Evolutionary conservation across 345 rosid genomes (phyloP), one percentile per base, ranked within the genome.

Genomic region (Rhodomyrtus tomentosa): DNA sequence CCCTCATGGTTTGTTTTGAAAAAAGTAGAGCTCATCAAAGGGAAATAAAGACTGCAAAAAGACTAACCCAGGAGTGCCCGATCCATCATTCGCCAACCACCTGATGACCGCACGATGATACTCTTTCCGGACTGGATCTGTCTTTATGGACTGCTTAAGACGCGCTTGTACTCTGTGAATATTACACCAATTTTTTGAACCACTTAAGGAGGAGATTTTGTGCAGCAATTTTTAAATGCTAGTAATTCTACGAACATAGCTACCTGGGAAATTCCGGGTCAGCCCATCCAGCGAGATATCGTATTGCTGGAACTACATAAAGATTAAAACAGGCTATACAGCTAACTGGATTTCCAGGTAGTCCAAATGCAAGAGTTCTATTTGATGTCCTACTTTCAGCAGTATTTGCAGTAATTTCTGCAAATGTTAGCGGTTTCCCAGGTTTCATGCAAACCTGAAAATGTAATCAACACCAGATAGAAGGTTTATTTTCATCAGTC

Each of bases 261-360:
- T 85, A 97, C 99, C 99, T 97, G 88, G 85, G 55, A 86, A 90
- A 93, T 85, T 93, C 89, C 27, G 99, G 95, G 91, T 91, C 92
- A 86, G 83, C 86, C 98, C 99, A 95, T 93, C 99, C 98, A 51
- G 99, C 92, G 83, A 95, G 92, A 89, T 52, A 89, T 86, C 90
- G 98, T 85, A 95, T 91, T 40, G 98, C 82, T 79, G 99, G 98
- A 86, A 93, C 92, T 56, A 95, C 96, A 89, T 94, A 97, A 85
- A 97, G 91, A 90, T 94, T 90, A 90, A 97, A 97, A 88, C 96
- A 93, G 86, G 95, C 99, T 81, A 95, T 85, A 88, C 99, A 91
- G 94, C 99, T 93, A 85, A 93, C 99, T 86, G 99, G 99, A 90
- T 97, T 95, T 88, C 99, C 99, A 40, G 99, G 99, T 86, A 97